Evolutionary conservation across 805 yeast genomes (phyloP).

Genomic region (Suhomyces vadensis): DNA sequence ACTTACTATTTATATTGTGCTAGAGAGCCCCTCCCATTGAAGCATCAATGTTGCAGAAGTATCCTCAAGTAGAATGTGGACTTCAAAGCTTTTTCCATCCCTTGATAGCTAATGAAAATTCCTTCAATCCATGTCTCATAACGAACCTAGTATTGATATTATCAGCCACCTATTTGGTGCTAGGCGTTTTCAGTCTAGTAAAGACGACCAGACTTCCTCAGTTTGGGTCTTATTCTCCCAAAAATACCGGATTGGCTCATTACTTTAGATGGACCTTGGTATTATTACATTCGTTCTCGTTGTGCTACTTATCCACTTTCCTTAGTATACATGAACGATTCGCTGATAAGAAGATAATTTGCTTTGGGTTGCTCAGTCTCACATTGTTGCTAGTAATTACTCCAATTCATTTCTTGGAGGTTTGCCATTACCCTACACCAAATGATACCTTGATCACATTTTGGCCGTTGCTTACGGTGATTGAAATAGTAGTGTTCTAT

Average conservation of each 20-base stretch:
- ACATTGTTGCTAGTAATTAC: constrained; percentile 15
- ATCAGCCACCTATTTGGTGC: constrained; percentile 8
- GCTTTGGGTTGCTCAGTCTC: constrained; percentile 15
- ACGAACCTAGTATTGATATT: constrained; percentile 15
- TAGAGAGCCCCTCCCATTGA: too few species aligned
- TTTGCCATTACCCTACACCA: constrained; percentile 20
- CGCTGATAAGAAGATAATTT: constrained; percentile 20
- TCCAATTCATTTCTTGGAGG: constrained; percentile 32
- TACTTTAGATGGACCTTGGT: constrained; percentile 22
- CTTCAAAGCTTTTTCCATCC: constrained; percentile 17
- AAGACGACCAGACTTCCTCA: background rate
- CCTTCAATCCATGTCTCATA: constrained; percentile 38
- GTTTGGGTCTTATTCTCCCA: constrained; percentile 22
- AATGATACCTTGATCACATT: constrained; percentile 24
- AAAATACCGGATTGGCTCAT: constrained; percentile 27
- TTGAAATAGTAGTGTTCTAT: constrained; percentile 22
- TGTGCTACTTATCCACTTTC: constrained; percentile 15
- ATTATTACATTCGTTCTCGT: constrained; percentile 17
- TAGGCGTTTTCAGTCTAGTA: constrained; percentile 1
- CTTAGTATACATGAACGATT: constrained; percentile 24
- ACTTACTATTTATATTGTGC: too few species aligned
- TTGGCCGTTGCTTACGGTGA: constrained; percentile 28
- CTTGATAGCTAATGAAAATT: constrained; percentile 29
- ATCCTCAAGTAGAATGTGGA: constrained; percentile 17
- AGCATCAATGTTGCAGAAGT: background rate